These are phyloP conservation scores for Peniophora sp. DNA, from an alignment of 1,284 basidiomycete genomes.

Conservation along the genomic window DNA sequence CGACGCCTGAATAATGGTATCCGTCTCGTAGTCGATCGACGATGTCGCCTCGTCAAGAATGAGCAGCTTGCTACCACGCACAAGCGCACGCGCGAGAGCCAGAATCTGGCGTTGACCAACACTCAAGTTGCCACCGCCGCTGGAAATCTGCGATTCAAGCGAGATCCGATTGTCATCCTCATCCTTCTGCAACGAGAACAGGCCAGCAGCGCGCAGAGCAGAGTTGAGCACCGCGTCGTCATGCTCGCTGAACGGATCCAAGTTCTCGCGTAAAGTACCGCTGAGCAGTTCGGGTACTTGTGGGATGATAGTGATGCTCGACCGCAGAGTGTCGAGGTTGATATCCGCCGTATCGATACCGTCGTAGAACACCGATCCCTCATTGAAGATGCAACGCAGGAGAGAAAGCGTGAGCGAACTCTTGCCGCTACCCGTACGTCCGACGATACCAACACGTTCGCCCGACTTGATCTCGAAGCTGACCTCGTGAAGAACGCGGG, in stretches of 20 bases:
- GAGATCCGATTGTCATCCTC: conserved; percentile 35
- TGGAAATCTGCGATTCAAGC: conserved; percentile 24
- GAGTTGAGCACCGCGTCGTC: conserved; percentile 58
- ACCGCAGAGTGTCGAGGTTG: conserved; percentile 55
- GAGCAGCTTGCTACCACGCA: conserved; percentile 25
- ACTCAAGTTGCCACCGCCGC: conserved; percentile 35
- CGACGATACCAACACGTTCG: conserved; percentile 50
- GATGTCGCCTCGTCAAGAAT: conserved; percentile 24
- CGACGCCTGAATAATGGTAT: conserved; percentile 23
- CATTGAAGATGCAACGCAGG: conserved; percentile 33
- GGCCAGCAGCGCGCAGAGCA: conserved; percentile 46
- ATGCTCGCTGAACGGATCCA: conserved; percentile 68
- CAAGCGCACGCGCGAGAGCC: conserved; percentile 25
- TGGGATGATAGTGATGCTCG: conserved; percentile 41
- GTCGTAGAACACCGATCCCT: conserved; percentile 35
- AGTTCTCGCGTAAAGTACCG: conserved; percentile 47
- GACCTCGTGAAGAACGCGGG: conserved; percentile 37
- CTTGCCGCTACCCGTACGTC: conserved; percentile 73
- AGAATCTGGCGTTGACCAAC: conserved; percentile 50
- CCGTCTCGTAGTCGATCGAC: conserved; percentile 20
- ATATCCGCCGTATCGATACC: conserved; percentile 26
- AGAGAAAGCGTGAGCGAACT: conserved; percentile 34
- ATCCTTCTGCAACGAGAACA: conserved; percentile 44
- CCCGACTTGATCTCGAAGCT: conserved; percentile 39
- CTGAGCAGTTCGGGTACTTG: conserved; percentile 54